Evolutionary conservation across 2,329 filamentous ascomycete species (phyloP), one percentile per base, ranked within the genome.

Genomic region (Penicillium psychrosexuale): DNA sequence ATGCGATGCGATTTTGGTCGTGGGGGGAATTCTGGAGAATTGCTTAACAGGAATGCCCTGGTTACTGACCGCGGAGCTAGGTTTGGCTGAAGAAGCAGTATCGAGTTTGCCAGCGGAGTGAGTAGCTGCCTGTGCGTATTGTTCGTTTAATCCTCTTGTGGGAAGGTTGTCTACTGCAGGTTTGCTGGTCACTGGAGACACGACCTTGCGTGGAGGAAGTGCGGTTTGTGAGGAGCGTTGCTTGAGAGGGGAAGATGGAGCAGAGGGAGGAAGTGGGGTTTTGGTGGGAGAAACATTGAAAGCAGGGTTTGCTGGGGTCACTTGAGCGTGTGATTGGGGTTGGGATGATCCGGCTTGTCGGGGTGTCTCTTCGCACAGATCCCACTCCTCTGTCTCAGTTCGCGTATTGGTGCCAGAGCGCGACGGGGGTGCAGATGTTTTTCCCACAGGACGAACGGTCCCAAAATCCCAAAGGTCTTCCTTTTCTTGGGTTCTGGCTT

Each of bases 391-490:
- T 19, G 62, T 53, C 19, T 66, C 66, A 12, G 84, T 81, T 55
- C 91, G 83, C 17, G 88, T 84, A 70, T 96, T 96, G 17, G 89
- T 86, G 12, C 87, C 88, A 31, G 88, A 87, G 62, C 88, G 82
- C 46, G 90, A 77, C 3, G 87, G 87, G 43, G 83, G 69, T 30
- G 80, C 56, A 8, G 34, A 40, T 15, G 40, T 81, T 57, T 86
- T 85, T 51, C 87, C 84, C n/a, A 87, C 86, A 6, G 95, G 86
- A 53, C 92, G 84, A 49, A 99, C 90, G 0, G 94, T 99, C 40
- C 94, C 94, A 77, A 99, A 99, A 72, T 99, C 94, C 94, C 94
- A 99, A 69, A 97, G 84, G 71, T 97, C 94, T 70, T 97, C 69
- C 11, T 70, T 65, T 13, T 88, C 82, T 54, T 86, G 82, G 1